These are phyloP conservation scores for Colletotrichum filicis DNA, from an alignment of 2,329 filamentous ascomycete genomes.

Conservation along the genomic window DNA sequence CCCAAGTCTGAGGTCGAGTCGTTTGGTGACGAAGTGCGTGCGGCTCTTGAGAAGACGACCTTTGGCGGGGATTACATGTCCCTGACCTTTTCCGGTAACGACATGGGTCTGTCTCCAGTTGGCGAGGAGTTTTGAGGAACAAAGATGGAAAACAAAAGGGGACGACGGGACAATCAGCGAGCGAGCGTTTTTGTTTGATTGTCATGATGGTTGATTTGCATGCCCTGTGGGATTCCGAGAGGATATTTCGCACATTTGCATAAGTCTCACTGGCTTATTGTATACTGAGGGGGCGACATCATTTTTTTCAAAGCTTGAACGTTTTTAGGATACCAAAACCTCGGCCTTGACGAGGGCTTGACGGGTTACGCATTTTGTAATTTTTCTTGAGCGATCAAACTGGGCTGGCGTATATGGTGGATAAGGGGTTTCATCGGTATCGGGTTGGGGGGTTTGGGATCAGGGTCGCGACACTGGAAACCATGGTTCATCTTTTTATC, in stretches of 20 bases:
- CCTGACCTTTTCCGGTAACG: constrained; percentile 12
- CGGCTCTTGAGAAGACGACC: constrained; percentile 17
- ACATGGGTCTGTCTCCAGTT: constrained; percentile 22
- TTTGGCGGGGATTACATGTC: constrained; percentile 31
- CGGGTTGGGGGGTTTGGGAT: neutral
- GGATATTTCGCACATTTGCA: constrained; percentile 22
- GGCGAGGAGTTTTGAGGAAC: constrained; percentile 28
- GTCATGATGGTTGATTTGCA: constrained; percentile 6
- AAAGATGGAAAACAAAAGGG: neutral
- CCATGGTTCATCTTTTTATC: neutral
- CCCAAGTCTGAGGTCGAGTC: constrained; percentile 32
- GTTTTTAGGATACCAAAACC: constrained; percentile 28
- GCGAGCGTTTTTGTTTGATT: constrained; percentile 30
- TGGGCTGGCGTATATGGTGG: constrained; percentile 18
- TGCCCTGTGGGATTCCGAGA: neutral
- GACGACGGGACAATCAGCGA: constrained; percentile 3
- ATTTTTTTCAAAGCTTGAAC: constrained; percentile 4
- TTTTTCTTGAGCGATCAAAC: constrained; percentile 14
- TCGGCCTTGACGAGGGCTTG: constrained; percentile 19
- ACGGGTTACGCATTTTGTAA: constrained; percentile 30
- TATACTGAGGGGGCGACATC: neutral
- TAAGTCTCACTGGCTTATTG: constrained; percentile 3
- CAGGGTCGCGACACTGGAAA: constrained; percentile 2
- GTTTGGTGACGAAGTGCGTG: constrained; percentile 27
- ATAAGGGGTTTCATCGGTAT: neutral